Conservation (phyloP, 495 filamentous ascomycete species). For the Trypethelium eluteriae region DNA sequence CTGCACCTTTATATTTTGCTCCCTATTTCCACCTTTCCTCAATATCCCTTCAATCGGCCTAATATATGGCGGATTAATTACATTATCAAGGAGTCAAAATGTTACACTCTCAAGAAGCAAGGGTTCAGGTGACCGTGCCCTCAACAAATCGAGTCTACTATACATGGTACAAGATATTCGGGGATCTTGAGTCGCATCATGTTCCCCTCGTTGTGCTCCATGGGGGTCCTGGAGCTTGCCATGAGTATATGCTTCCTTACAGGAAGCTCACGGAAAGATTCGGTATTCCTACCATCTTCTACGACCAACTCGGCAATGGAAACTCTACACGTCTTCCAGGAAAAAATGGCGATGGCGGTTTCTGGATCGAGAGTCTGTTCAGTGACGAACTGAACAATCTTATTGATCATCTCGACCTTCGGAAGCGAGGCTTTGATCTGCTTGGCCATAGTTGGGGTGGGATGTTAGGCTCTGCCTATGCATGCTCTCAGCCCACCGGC, state of each 20-base stretch:
- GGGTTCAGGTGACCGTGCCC: not conserved
- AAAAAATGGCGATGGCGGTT: constrained; percentile 33
- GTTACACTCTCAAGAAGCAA: not conserved
- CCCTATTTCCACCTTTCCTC: too few relatives aligned
- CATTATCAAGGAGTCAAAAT: not conserved
- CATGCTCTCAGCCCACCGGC: constrained; percentile 31
- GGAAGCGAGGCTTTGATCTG: constrained; percentile 32
- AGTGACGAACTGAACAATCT: constrained; percentile 42
- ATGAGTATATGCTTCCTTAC: constrained; percentile 40
- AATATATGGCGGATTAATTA: not conserved
- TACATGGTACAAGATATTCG: constrained; percentile 20
- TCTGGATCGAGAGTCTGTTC: constrained; percentile 44
- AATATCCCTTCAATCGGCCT: too few relatives aligned
- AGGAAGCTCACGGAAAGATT: constrained; percentile 31
- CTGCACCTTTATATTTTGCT: too few relatives aligned
- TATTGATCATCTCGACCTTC: constrained; percentile 35
- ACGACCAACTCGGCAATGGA: constrained; percentile 46
- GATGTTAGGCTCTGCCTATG: constrained; percentile 38
- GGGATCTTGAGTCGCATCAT: constrained; percentile 16
- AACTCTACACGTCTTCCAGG: constrained; percentile 40
- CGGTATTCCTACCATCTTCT: constrained; percentile 38
- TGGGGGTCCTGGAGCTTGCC: constrained; percentile 40
- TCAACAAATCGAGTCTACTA: constrained; percentile 10
- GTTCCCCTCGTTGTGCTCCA: constrained; percentile 36
- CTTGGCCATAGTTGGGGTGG: constrained; percentile 45